Evolutionary conservation across 2,329 filamentous ascomycete genomes (phyloP).

Genomic region (Penicillium sp.): DNA sequence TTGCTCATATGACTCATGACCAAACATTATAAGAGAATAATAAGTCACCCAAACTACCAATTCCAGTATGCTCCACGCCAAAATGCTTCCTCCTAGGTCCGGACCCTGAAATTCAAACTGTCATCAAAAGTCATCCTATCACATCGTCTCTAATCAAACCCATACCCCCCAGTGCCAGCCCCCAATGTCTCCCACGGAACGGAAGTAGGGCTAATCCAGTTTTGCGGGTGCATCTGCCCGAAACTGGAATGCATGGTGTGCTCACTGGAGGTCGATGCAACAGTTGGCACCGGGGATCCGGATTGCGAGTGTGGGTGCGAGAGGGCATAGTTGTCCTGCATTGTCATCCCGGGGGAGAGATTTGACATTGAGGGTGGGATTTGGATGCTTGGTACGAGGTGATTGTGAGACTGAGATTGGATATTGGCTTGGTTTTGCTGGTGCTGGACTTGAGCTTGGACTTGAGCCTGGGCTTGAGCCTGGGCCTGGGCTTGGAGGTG

Average conservation of each 20-base stretch:
- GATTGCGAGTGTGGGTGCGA: slow-evolving; percentile 11
- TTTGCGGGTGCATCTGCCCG: slow-evolving; percentile 26
- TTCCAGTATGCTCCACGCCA: not conserved
- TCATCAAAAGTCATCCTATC: not conserved
- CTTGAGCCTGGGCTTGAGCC: slow-evolving; percentile 6
- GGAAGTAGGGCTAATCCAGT: slow-evolving; percentile 27
- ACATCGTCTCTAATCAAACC: slow-evolving; percentile 7
- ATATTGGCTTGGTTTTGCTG: slow-evolving; percentile 10
- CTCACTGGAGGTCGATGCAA: slow-evolving; percentile 15
- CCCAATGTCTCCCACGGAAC: slow-evolving; percentile 23
- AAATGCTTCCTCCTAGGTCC: not conserved
- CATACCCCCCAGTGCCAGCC: slow-evolving; percentile 10
- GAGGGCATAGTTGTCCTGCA: slow-evolving; percentile 13
- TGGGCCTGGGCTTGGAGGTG: slow-evolving; percentile 12
- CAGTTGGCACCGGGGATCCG: slow-evolving; percentile 16
- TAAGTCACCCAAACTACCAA: not conserved
- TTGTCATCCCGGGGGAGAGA: slow-evolving; percentile 2
- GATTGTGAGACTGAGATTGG: slow-evolving; percentile 6
- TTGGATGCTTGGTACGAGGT: slow-evolving; percentile 9
- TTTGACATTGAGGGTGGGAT: slow-evolving; percentile 7
- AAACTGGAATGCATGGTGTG: slow-evolving; percentile 16
- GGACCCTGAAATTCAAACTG: not conserved
- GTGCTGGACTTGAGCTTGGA: slow-evolving; percentile 9
- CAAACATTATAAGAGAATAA: slow-evolving; percentile 2
- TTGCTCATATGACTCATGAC: slow-evolving; percentile 2